Conservation (phyloP, 2,329 filamentous ascomycete genomes). For the Colletotrichum phormii region DNA sequence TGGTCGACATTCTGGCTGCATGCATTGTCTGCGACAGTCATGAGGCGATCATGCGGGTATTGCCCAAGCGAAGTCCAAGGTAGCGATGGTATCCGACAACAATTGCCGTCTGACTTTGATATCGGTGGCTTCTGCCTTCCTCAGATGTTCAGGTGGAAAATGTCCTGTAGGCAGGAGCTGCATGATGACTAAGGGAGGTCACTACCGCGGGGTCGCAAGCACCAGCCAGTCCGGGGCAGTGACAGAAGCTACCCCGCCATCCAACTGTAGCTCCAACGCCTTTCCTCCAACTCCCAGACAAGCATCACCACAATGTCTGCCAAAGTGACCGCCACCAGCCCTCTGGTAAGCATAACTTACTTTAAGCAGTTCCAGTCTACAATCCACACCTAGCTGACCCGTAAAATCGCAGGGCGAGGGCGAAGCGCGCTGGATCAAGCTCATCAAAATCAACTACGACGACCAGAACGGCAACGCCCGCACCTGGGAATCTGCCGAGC, state of each 20-base stretch:
- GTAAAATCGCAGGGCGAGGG: slow-evolving; percentile 51
- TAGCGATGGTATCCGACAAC: no score
- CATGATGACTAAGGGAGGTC: neutral
- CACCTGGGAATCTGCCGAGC: slow-evolving; percentile 79
- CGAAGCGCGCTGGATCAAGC: slow-evolving; percentile 70
- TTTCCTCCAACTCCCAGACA: neutral
- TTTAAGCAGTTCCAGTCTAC: neutral
- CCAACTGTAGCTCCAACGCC: neutral
- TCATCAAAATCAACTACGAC: slow-evolving; percentile 72
- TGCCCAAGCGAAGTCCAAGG: no score
- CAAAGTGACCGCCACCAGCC: slow-evolving; percentile 56
- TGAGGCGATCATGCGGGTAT: neutral
- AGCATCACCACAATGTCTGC: slow-evolving; percentile 38
- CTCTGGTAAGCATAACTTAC: slow-evolving; percentile 52
- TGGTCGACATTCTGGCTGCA: neutral
- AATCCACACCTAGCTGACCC: neutral
- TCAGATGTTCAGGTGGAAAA: neutral
- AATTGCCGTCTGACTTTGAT: no score
- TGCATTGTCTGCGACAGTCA: neutral
- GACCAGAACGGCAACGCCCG: slow-evolving; percentile 70
- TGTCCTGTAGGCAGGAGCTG: neutral
- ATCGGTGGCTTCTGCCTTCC: no score
- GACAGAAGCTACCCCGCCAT: neutral
- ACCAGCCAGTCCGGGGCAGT: neutral
- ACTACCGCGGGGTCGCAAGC: neutral